Conservation (phyloP, 805 yeast species). For the Schwanniomyces sp. region DNA sequence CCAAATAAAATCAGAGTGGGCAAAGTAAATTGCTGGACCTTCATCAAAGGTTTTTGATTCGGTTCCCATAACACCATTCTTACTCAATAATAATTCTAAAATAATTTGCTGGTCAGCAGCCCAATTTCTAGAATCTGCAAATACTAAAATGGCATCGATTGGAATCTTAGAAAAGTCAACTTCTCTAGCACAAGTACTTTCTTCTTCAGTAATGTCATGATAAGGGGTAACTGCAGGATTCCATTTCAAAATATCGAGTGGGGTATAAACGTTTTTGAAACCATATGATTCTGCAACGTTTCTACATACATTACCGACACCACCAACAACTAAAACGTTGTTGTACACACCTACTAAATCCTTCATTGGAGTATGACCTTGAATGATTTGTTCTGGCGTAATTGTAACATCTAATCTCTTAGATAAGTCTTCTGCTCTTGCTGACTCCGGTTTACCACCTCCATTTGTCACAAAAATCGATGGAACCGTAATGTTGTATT, state of each 20-base stretch:
- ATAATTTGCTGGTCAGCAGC: conserved; percentile 92
- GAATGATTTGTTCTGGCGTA: conserved; percentile 78
- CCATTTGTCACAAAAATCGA: conserved; percentile 88
- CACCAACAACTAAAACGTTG: conserved; percentile 85
- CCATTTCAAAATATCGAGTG: conserved; percentile 82
- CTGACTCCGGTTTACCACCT: conserved; percentile 81
- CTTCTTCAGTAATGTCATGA: conserved; percentile 75
- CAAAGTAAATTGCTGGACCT: conserved; percentile 82
- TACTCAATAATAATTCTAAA: conserved; percentile 72
- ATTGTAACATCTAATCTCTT: conserved; percentile 59
- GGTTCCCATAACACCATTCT: conserved; percentile 85
- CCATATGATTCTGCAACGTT: conserved; percentile 84
- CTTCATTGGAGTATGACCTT: conserved; percentile 93
- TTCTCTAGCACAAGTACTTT: conserved; percentile 49
- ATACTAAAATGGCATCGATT: conserved; percentile 82
- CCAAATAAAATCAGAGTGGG: conserved; percentile 92
- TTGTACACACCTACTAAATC: conserved; percentile 68
- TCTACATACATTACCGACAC: conserved; percentile 81
- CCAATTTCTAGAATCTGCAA: conserved; percentile 92
- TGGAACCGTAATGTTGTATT: conserved; percentile 76
- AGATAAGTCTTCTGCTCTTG: conserved; percentile 70
- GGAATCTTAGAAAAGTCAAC: conserved; percentile 65
- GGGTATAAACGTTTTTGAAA: conserved; percentile 77
- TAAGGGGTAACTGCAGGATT: conserved; percentile 85
- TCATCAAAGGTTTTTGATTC: conserved; percentile 66